Evolutionary conservation across 257 asterid genomes (phyloP).

Genomic region (Solanum virginianum): DNA sequence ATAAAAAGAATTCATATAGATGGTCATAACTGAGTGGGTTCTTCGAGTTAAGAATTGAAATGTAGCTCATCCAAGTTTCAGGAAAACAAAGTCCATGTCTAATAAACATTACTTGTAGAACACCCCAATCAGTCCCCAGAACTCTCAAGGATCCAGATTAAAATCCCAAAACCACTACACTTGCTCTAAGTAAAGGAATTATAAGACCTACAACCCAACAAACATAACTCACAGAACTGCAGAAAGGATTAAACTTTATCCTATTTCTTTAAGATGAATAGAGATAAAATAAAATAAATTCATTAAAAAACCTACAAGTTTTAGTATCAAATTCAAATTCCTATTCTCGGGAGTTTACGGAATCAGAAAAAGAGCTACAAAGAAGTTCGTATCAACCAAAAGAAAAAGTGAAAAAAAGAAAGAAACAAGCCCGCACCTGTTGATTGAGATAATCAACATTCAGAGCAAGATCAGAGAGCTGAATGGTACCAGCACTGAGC

Average conservation of each 20-base stretch:
- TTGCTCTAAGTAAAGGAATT: not conserved
- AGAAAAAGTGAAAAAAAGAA: not conserved
- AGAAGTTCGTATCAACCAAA: not conserved
- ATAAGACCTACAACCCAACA: not conserved
- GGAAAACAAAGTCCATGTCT: not conserved
- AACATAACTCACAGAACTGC: not conserved
- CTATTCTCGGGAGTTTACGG: not conserved
- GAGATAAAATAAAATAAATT: not conserved
- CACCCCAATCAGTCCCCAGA: not conserved
- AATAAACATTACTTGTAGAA: not conserved
- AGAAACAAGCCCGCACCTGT: slow-evolving; percentile 30
- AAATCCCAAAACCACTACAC: not conserved
- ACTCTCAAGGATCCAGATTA: not conserved
- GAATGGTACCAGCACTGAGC: slow-evolving; percentile 92
- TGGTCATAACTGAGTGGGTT: not conserved
- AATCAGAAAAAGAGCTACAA: not conserved
- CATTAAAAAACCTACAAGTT: not conserved
- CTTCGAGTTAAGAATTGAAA: not conserved
- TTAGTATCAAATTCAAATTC: not conserved
- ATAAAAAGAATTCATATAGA: not conserved
- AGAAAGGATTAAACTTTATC: not conserved
- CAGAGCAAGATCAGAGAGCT: slow-evolving; percentile 84
- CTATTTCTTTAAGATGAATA: not conserved
- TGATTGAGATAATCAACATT: slow-evolving; percentile 86
- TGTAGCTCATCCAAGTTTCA: not conserved